Conservation (phyloP, 2,329 filamentous ascomycete species). For the Dothideomycetidae sp. region DNA sequence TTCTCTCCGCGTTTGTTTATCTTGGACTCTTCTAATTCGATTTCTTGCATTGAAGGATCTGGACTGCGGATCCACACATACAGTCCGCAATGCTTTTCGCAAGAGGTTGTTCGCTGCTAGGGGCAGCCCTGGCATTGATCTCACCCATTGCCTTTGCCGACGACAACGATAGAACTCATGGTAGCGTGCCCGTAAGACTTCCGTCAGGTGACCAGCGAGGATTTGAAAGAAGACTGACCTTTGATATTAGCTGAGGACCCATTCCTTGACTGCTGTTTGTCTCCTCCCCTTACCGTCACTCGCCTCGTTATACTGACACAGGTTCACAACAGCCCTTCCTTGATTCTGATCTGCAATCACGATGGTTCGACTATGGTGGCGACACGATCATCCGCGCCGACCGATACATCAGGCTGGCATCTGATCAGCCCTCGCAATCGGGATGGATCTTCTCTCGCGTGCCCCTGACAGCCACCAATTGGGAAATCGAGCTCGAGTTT, state of each 20-base stretch:
- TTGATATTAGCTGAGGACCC: conserved; percentile 19
- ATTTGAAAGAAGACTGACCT: conserved; percentile 5
- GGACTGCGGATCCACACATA: neutral
- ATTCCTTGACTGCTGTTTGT: conserved; percentile 20
- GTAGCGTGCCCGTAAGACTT: conserved; percentile 18
- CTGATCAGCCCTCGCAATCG: conserved; percentile 76
- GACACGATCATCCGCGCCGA: conserved; percentile 71
- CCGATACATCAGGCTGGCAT: conserved; percentile 79
- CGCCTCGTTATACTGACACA: neutral
- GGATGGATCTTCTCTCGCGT: conserved; percentile 92
- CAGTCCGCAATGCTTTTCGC: conserved; percentile 4
- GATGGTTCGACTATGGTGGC: conserved; percentile 98
- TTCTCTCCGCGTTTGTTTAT: too few relatives aligned
- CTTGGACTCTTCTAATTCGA: too few relatives aligned
- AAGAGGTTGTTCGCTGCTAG: conserved; percentile 9
- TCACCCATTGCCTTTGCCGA: conserved; percentile 13
- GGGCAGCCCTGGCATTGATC: conserved; percentile 19
- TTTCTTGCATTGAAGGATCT: too few relatives aligned
- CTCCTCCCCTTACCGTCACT: conserved; percentile 4
- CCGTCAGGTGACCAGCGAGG: neutral
- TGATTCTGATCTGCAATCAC: conserved; percentile 93
- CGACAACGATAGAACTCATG: conserved; percentile 18
- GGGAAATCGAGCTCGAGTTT: conserved; percentile 96
- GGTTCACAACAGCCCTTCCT: conserved; percentile 60
- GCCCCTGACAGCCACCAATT: conserved; percentile 92